These are phyloP conservation scores for Solanum bulbocastanum DNA, from an alignment of 257 asterid genomes.

Conservation along the genomic window DNA sequence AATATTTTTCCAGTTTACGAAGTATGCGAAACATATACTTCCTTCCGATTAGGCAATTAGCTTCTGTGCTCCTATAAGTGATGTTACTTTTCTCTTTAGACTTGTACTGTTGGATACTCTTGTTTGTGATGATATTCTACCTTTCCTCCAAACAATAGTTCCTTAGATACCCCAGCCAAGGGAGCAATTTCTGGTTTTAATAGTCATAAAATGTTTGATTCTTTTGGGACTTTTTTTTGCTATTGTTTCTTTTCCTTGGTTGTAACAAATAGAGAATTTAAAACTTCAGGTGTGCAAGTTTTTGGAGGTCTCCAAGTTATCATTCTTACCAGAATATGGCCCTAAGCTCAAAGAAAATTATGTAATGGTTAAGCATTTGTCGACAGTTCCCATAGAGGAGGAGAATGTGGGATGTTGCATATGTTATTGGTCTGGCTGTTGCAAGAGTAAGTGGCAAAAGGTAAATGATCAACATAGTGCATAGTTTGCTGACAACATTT, in stretches of 20 bases:
- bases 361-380: slow-evolving; percentile 64
- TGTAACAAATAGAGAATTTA: not conserved
- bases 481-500: not conserved
- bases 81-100: not conserved
- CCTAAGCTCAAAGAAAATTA: slow-evolving; percentile 93
- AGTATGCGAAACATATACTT: not conserved
- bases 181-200: not conserved
- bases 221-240: not conserved
- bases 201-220: not conserved
- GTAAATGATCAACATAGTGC: slow-evolving; percentile 23
- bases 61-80: not conserved
- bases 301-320: slow-evolving; percentile 88
- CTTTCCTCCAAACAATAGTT: not conserved
- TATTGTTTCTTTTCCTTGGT: not conserved
- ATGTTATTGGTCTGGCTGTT: slow-evolving; percentile 52
- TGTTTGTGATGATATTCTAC: not conserved
- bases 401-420: slow-evolving; percentile 45
- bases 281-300: slow-evolving; percentile 75
- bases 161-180: not conserved
- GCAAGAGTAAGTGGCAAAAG: slow-evolving; percentile 72
- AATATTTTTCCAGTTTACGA: not conserved
- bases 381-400: slow-evolving; percentile 35
- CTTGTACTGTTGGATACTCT: not conserved
- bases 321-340: slow-evolving; percentile 82
- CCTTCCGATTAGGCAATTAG: not conserved